A percentile compares a stretch with the other conserved stretches of the same genome.
Conservation (phyloP, 768 basidiomycete genomes). For the Collybiopsis luxurians region DNA sequence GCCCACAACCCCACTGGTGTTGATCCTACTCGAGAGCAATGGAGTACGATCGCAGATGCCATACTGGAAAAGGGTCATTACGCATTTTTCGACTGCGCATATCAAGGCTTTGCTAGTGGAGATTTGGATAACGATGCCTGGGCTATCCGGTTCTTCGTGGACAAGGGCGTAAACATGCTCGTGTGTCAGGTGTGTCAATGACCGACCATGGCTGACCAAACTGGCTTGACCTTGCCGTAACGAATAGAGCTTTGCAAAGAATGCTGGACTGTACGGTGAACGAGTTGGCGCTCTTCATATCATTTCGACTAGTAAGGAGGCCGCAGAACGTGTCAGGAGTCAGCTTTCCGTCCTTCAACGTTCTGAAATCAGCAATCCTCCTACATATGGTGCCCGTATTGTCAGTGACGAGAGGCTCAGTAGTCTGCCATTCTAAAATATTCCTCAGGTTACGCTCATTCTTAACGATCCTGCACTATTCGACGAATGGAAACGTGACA, state of each 20-base stretch:
- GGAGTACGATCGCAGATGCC: slow-evolving; percentile 72
- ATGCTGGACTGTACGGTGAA: slow-evolving; percentile 93
- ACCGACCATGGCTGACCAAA: not conserved
- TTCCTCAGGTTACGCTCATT: slow-evolving; percentile 68
- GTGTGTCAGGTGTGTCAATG: slow-evolving; percentile 74
- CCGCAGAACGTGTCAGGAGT: slow-evolving; percentile 72
- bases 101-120: slow-evolving; percentile 96
- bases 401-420: slow-evolving; percentile 38
- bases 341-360: slow-evolving; percentile 91
- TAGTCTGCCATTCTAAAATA: not conserved
- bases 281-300: slow-evolving; percentile 93
- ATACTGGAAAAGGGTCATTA: slow-evolving; percentile 76
- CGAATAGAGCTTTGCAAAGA: slow-evolving; percentile 91
- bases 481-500: slow-evolving; percentile 87
- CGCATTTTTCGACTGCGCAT: slow-evolving; percentile 94
- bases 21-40: slow-evolving; percentile 87
- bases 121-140: slow-evolving; percentile 89
- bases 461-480: slow-evolving; percentile 73
- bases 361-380: slow-evolving; percentile 95
- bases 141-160: slow-evolving; percentile 87
- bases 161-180: slow-evolving; percentile 69
- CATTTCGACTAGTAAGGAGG: slow-evolving; percentile 59
- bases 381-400: slow-evolving; percentile 85
- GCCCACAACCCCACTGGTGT: slow-evolving; percentile 98
- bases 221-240: not conserved